These are phyloP conservation scores for Naegleria lovaniensis DNA, from an alignment of 208 protist species.

Conservation along the genomic window DNA sequence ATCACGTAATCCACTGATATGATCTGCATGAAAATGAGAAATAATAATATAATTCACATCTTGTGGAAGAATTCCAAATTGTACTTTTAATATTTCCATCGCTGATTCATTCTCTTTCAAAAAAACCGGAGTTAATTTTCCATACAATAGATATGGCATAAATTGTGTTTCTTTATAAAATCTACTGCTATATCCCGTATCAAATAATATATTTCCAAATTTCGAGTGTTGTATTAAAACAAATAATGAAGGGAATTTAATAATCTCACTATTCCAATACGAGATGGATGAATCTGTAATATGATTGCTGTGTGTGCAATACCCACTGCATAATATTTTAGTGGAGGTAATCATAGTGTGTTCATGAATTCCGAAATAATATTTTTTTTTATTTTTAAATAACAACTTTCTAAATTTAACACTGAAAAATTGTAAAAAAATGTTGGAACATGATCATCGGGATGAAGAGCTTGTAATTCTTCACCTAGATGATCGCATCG, in stretches of 20 bases:
- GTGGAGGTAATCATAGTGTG: too few relatives aligned
- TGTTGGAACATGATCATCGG: too few relatives aligned
- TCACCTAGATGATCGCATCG: too few relatives aligned
- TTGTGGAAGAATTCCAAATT: neutral
- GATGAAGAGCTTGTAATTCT: too few relatives aligned
- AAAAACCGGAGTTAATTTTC: neutral
- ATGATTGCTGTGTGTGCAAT: neutral
- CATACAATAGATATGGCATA: neutral
- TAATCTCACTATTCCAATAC: neutral
- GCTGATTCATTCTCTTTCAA: neutral
- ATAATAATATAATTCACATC: neutral
- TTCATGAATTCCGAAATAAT: too few relatives aligned
- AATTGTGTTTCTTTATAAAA: neutral
- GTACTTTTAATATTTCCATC: neutral
- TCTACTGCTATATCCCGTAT: neutral
- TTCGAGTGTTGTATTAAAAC: neutral
- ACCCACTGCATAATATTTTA: neutral
- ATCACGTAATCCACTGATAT: neutral
- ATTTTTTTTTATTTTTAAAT: too few relatives aligned
- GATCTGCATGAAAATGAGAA: slow-evolving; percentile 15
- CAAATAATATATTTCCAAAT: neutral
- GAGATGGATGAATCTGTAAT: neutral
- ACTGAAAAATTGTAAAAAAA: too few relatives aligned
- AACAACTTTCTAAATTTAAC: too few relatives aligned
- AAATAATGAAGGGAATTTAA: slow-evolving; percentile 1